These are phyloP conservation scores for Centaurea solstitialis DNA, from an alignment of 129 eudicot species.

Conservation along the genomic window DNA sequence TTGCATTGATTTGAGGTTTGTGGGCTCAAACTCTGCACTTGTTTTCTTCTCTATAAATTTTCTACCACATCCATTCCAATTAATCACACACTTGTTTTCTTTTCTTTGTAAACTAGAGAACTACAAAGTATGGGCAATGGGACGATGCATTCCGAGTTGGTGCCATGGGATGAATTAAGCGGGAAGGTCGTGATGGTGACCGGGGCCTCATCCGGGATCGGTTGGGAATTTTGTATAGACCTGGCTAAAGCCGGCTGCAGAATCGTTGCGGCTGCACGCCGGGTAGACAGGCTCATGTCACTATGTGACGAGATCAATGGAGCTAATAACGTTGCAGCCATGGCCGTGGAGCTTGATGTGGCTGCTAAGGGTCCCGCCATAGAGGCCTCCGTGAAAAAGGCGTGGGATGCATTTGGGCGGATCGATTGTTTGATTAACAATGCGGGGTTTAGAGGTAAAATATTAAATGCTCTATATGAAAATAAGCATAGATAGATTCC, in stretches of 20 bases:
- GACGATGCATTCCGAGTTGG: conserved; percentile 5
- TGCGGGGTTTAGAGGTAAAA: conserved; percentile 31
- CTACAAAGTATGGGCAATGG: background rate
- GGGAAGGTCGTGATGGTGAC: conserved; percentile 80
- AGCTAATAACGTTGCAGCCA: background rate
- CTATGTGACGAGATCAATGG: conserved; percentile 62
- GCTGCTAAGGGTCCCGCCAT: no score
- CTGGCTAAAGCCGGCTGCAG: conserved; percentile 70
- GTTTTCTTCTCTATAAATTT: background rate
- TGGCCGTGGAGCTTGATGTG: no score
- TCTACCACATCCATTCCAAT: background rate
- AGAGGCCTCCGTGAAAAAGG: no score
- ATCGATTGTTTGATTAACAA: no score
- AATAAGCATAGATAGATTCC: no score
- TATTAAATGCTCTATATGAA: no score
- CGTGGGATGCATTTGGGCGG: no score
- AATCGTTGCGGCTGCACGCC: conserved; percentile 72
- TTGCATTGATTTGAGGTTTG: background rate
- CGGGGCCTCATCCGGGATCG: conserved; percentile 90
- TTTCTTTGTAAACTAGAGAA: background rate
- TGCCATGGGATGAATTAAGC: conserved; percentile 54
- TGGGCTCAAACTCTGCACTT: background rate
- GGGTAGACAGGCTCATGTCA: conserved; percentile 53
- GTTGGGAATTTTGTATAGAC: conserved; percentile 61
- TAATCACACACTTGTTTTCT: background rate